phyloP scores from a whole-genome alignment of 2,329 filamentous ascomycete species.

The Alternaria consortialis region DNA sequence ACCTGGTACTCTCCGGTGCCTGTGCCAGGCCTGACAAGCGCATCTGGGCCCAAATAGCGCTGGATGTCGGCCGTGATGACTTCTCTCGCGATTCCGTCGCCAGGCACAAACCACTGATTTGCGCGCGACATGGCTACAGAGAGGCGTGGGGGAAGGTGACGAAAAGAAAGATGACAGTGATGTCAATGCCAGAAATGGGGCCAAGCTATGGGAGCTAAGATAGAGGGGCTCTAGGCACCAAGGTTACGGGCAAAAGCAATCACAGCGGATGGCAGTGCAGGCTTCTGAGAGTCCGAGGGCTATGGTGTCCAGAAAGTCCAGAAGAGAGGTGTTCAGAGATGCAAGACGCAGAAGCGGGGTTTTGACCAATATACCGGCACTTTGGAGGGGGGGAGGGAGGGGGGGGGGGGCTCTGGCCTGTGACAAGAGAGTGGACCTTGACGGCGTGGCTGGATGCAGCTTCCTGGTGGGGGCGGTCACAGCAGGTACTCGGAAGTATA shows the following conservation, averaged over 20 bases:
- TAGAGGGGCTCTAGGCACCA: slow-evolving; percentile 43
- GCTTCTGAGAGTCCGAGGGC: slow-evolving; percentile 34
- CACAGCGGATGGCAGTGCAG: slow-evolving; percentile 38
- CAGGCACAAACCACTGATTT: slow-evolving; percentile 61
- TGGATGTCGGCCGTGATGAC: slow-evolving; percentile 64
- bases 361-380: slow-evolving; percentile 51
- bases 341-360: slow-evolving; percentile 44
- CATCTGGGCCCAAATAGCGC: slow-evolving; percentile 61
- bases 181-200: slow-evolving; percentile 46
- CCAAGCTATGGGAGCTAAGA: slow-evolving; percentile 48
- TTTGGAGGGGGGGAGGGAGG: slow-evolving; percentile 30
- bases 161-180: slow-evolving; percentile 49
- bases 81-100: slow-evolving; percentile 61
- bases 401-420: slow-evolving; percentile 28
- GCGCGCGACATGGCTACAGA: slow-evolving; percentile 43
- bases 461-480: slow-evolving; percentile 22
- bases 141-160: slow-evolving; percentile 28
- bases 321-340: slow-evolving; percentile 36
- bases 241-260: slow-evolving; percentile 34
- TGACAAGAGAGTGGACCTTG: slow-evolving; percentile 40
- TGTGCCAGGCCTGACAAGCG: slow-evolving; percentile 58
- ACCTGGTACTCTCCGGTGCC: slow-evolving; percentile 58
- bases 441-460: slow-evolving; percentile 44
- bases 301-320: slow-evolving; percentile 38
- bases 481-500: slow-evolving; percentile 37